These are phyloP conservation scores for Maudiozyma humilis DNA, from an alignment of 1,139 yeast genomes.

Conservation along the genomic window DNA sequence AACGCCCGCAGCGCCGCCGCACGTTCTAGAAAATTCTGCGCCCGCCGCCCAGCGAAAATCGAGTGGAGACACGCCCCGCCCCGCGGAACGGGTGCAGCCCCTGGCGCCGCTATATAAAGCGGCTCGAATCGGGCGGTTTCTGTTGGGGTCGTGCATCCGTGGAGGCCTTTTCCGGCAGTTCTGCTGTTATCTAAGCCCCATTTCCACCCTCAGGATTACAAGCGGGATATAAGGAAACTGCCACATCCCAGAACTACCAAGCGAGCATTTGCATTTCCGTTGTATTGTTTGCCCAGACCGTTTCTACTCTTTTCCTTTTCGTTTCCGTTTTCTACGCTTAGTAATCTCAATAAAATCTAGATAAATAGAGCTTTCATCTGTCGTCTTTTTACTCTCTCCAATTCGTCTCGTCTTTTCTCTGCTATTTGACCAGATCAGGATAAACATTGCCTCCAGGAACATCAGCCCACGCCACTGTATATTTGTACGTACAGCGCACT, in stretches of 20 bases:
- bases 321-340: neutral
- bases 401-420: too few relatives aligned
- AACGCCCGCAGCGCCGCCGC: neutral
- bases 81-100: neutral
- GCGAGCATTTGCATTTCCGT: neutral
- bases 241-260: neutral
- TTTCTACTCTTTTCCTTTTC: neutral
- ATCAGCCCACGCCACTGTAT: too few relatives aligned
- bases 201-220: neutral
- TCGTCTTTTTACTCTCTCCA: too few relatives aligned
- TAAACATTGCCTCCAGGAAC: too few relatives aligned
- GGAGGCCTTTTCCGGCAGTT: too few relatives aligned
- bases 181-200: neutral
- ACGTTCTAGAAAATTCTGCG: conserved; percentile 7
- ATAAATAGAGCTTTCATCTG: too few relatives aligned
- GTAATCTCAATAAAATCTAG: neutral
- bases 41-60: too few relatives aligned
- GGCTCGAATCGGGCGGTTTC: neutral
- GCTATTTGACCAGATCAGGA: too few relatives aligned
- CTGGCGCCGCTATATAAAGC: neutral
- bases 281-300: neutral
- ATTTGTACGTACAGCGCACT: too few relatives aligned
- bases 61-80: neutral
- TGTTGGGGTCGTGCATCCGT: too few relatives aligned
- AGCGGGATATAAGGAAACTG: neutral